phyloP scores from a whole-genome alignment of 257 asterid species.

The Knoxia roxburghii region DNA sequence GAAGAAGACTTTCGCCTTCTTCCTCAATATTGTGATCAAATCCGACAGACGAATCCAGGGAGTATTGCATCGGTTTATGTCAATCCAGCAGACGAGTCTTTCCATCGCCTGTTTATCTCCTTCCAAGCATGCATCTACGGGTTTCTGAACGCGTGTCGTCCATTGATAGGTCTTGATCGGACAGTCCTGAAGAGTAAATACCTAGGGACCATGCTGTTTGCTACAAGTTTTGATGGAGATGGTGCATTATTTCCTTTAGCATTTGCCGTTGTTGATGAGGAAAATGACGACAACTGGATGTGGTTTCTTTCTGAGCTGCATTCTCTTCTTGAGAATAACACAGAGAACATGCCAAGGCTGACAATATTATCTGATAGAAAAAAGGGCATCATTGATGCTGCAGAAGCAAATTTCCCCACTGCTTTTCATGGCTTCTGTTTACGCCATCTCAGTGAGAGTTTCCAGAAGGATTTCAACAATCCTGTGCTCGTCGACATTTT shows the following conservation, averaged over 20 bases:
- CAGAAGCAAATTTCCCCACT: slow-evolving; percentile 58
- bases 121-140: slow-evolving; percentile 66
- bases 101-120: slow-evolving; percentile 58
- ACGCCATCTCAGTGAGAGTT: slow-evolving; percentile 57
- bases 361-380: slow-evolving; percentile 59
- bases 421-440: slow-evolving; percentile 74
- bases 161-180: slow-evolving; percentile 56
- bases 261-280: slow-evolving; percentile 69
- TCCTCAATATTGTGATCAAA: slow-evolving; percentile 61
- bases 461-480: slow-evolving; percentile 57
- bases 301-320: slow-evolving; percentile 67
- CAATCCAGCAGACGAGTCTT: slow-evolving; percentile 45
- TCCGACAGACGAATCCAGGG: slow-evolving; percentile 60
- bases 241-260: slow-evolving; percentile 65
- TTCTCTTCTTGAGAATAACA: slow-evolving; percentile 52
- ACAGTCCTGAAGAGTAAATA: slow-evolving; percentile 52
- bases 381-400: slow-evolving; percentile 52
- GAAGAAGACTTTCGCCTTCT: slow-evolving; percentile 66
- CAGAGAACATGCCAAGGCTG: slow-evolving; percentile 68
- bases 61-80: slow-evolving; percentile 60
- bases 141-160: slow-evolving; percentile 59
- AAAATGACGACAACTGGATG: slow-evolving; percentile 62
- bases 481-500: slow-evolving; percentile 45
- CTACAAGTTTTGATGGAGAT: slow-evolving; percentile 70
- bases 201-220: slow-evolving; percentile 58